Evolutionary conservation across 768 basidiomycete genomes (phyloP), one percentile per base, ranked within the genome.

Genomic region (Austroboletus eburneus): DNA sequence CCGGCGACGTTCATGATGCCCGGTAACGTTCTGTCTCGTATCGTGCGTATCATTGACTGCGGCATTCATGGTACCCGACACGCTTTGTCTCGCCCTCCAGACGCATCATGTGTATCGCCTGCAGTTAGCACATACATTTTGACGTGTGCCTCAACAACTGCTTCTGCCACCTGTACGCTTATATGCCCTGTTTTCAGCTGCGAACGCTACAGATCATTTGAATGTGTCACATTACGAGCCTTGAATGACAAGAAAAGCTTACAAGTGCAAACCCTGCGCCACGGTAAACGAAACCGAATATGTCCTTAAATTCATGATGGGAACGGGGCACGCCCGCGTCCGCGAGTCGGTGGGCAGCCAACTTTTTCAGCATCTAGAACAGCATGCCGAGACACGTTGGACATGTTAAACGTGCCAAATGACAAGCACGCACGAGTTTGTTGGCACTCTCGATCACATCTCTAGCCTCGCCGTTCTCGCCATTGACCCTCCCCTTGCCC

Each of bases 401-500:
- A 48, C 18, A 23, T 2, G 14, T 20, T 5, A 21, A n/a, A 17
- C 20, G 14, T 12, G 22, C 9, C 37, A 25, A 46, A 33, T 10
- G 39, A 13, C 10, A n/a, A 18, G 41, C 17, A 63, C 74, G 56
- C 51, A 85, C 85, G 50, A 72, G 73, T 62, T 81, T 86, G 58
- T 85, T 87, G 5, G 72, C 68, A 54, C 70, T 76, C 66, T 86
- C 83, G 34, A 78, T 55, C 45, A 69, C 53, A 21, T 52, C 51
- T 14, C 57, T 61, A 9, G 46, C 50, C 39, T 59, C 63, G 16
- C 27, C 27, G 9, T 57, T 10, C 48, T 6, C 39, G 47, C 9
- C 9, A 70, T 64, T 51, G 2, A 59, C 59, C 22, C 66, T 70
- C 8, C 67, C 69, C 61, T 70, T 77, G 27, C 57, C 68, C 45